A percentile compares a stretch with the other conserved stretches of the same genome.
These are phyloP conservation scores for Thecaphora frezii DNA, from an alignment of 1,284 basidiomycete species.

Conservation along the genomic window DNA sequence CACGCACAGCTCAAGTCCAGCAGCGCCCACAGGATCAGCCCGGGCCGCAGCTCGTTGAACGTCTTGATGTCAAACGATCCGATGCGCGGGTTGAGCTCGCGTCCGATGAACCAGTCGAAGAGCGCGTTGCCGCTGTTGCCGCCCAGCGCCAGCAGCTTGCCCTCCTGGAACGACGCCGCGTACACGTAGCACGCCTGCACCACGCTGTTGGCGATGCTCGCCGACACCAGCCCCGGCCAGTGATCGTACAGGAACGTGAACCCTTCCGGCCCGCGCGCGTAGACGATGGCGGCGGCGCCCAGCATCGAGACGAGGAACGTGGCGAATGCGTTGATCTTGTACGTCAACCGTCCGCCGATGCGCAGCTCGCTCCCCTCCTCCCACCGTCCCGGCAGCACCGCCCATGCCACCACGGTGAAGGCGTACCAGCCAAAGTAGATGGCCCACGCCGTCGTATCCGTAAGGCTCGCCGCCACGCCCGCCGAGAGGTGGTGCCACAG, in stretches of 20 bases:
- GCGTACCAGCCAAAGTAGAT: slow-evolving; percentile 88
- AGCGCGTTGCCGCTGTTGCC: slow-evolving; percentile 86
- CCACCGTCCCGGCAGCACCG: slow-evolving; percentile 80
- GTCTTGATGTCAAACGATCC: slow-evolving; percentile 91
- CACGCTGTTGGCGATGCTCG: slow-evolving; percentile 76
- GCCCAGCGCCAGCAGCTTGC: slow-evolving; percentile 76
- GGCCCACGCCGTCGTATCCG: slow-evolving; percentile 74
- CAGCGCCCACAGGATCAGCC: slow-evolving; percentile 90
- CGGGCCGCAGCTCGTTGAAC: slow-evolving; percentile 80
- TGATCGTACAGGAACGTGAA: slow-evolving; percentile 90
- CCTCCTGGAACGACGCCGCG: slow-evolving; percentile 68
- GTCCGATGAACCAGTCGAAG: slow-evolving; percentile 96
- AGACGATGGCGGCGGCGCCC: slow-evolving; percentile 71
- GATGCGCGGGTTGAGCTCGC: slow-evolving; percentile 85
- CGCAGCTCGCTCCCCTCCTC: slow-evolving; percentile 78
- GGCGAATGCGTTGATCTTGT: slow-evolving; percentile 94
- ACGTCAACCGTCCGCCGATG: slow-evolving; percentile 73
- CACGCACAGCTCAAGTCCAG: slow-evolving; percentile 89
- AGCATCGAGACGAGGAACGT: slow-evolving; percentile 67
- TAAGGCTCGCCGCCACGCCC: slow-evolving; percentile 62
- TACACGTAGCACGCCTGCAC: slow-evolving; percentile 71
- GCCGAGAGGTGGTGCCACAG: slow-evolving; percentile 20
- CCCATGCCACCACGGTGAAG: slow-evolving; percentile 81
- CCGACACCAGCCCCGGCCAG: slow-evolving; percentile 86
- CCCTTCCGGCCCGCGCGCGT: slow-evolving; percentile 71